These are phyloP conservation scores for Trichocladium uniseriatum DNA, from an alignment of 495 filamentous ascomycete genomes.

Conservation along the genomic window DNA sequence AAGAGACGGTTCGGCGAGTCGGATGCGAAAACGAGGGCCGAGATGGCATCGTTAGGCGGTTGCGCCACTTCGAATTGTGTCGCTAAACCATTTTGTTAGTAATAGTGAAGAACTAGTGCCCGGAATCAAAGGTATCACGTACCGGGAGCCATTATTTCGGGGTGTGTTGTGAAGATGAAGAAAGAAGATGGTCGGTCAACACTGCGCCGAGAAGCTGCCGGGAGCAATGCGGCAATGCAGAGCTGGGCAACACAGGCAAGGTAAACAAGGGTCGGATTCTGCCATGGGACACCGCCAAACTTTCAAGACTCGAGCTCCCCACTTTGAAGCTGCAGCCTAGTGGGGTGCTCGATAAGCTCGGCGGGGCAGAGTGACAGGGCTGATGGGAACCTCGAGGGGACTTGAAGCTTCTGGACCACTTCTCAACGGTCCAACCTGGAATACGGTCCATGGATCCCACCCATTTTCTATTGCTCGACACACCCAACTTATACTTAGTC, in stretches of 20 bases:
- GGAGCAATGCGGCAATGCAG: not conserved
- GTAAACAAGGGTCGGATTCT: constrained; percentile 14
- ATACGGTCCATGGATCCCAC: too few relatives aligned
- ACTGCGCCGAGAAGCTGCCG: constrained; percentile 4
- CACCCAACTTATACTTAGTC: too few relatives aligned
- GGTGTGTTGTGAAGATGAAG: not conserved
- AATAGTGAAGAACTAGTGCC: not conserved
- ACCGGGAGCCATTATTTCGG: constrained; percentile 32
- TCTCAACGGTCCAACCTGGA: not conserved
- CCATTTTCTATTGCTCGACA: too few relatives aligned
- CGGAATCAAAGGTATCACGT: not conserved
- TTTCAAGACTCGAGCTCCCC: not conserved
- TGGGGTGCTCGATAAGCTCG: not conserved
- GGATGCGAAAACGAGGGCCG: constrained; percentile 74
- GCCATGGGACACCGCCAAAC: constrained; percentile 3
- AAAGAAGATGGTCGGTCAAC: not conserved
- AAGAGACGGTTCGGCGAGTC: constrained; percentile 57
- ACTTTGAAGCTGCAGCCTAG: not conserved
- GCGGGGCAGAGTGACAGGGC: constrained; percentile 7
- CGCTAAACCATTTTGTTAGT: constrained; percentile 27
- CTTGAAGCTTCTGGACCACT: not conserved
- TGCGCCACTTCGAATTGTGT: constrained; percentile 60
- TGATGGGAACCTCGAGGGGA: too few relatives aligned
- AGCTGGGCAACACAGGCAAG: not conserved
- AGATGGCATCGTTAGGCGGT: constrained; percentile 83